Base-by-base conservation (phyloP, 1,139 yeast genomes). In the Taiozyma sp. region DNA sequence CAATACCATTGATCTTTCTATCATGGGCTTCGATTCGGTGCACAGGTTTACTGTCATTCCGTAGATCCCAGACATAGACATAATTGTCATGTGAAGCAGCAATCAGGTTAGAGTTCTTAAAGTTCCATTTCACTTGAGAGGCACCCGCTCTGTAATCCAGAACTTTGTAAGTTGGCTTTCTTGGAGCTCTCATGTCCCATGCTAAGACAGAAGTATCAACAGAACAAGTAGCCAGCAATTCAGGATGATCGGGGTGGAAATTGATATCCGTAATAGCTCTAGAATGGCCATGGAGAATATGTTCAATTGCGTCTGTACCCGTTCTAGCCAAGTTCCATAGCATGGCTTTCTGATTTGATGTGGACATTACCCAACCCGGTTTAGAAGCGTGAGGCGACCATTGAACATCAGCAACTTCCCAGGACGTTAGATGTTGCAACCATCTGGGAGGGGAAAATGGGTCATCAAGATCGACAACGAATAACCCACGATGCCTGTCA, bases 371-470 rank as follows among this genome's bases (percentile, higher is more conserved):
- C 96, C 97, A 91, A 19, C 87, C 78, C 0, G 96, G 95, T 56
- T 87, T 87, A 0, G 83, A 76, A 12, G 79, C 75, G 65, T 90
- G 96, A 0, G 98, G 97, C 4, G 96, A 89, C 98, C 99, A 93
- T 66, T 93, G 98, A 1, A 92, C 97, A 66, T 93, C 97, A 0
- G 99, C 97, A 2, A 93, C 99, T 67, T 93, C 98, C 99, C 99
- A 95, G 0, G 96, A 84, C 0, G 98, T 92, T 34, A 84, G 76
- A 65, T 93, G 97, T 52, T 85, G 96, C 29, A 93, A 77, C 91
- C 96, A 89, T 53, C 99, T 73, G 0, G 99, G 99, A 1, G 96
- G 91, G 0, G 95, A 83, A 68, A 90, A 92, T 0, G 98, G 98
- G 67, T 93, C 97, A 62, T 93, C 97, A 46, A 93, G 69, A 68